Evolutionary conservation across 495 filamentous ascomycete genomes (phyloP), one percentile per base, ranked within the genome.

Genomic region (Parmelia sp.): DNA sequence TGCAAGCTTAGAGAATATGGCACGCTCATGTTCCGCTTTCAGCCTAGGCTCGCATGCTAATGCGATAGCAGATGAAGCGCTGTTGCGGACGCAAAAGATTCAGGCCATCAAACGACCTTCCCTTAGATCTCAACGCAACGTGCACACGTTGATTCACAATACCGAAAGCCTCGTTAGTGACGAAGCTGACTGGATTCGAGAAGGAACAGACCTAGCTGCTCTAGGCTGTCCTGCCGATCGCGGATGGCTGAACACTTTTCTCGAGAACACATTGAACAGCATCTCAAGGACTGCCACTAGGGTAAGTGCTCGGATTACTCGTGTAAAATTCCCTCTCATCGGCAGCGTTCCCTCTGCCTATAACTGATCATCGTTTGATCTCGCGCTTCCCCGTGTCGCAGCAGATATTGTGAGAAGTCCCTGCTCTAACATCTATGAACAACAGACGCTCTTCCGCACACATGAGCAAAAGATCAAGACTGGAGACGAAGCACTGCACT

Each of bases 1-100:
- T 76, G 78, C 60, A 90, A 90, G 70, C 68, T 88, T 8, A 78
- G 76, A 14, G 84, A 89, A 66, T 90, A 90, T 67, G 87, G 86
- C 88, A 74, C 68, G 84, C 67, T 21, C 35, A 47, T n/a, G 8
- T 21, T 44, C 1, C 6, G 59, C 33, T 23, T 21, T 15, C 29
- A 9, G 8, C 33, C 51, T 21, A 17, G 17, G 7, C 15, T 55
- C 51, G 15, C 11, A 33, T 25, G n/a, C 40, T 63, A 39, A 66
- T 36, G 37, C 49, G 15, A 27, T 44, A 47, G 9, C 29, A 66
- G 67, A 69, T 51, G 53, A 63, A 49, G 35, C 55, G 27, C 35
- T 69, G 10, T 51, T 62, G 21, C 63, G 64, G 17, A 36, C 35
- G 31, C 51, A 59, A 42, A 21, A 66, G 21, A 66, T 69, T 10